Base-by-base conservation (phyloP, 495 filamentous ascomycete genomes). In the Acidiella bohemica region DNA sequence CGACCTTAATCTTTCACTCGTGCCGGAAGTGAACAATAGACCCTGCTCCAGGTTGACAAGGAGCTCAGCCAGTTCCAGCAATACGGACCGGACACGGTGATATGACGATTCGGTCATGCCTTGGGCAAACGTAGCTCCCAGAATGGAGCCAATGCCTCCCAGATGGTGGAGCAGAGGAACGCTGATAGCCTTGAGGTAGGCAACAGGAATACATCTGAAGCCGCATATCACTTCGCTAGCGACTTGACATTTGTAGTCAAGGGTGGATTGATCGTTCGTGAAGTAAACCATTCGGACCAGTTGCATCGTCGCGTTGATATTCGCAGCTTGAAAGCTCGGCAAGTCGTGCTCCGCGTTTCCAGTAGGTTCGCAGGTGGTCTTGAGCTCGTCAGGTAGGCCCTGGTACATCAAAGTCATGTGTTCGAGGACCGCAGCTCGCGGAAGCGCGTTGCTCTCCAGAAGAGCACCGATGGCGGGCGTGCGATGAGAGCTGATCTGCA, bases 261-360 rank as follows among this genome's bases (percentile, higher is more conserved):
- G 53, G 16, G 59, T 62, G 24, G 51, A 54, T 7, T 25, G n/a
- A 18, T 60, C 58, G 25, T 63, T 63, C 3, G 62, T 59, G 39
- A 70, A 59, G 7, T 67, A 50, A 6, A 65, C 54, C 56, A 71
- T 68, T 5, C 65, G 64, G 5, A 71, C 59, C 8, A 72, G 60
- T 39, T 67, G 64, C 12, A 71, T 46, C 5, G 65, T 70, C 4
- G 67, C 67, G 17, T 61, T 55, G 29, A 72, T 72, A 37, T 72
- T 70, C 25, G 68, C 67, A 18, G 65, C 63, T 48, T 71, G 67
- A 35, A 70, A 69, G 1, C 65, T 60, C 33, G 63, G 65, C 1
- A 62, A 52, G 44, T 70, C 61, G 14, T 56, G 53, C 0, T 29
- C 36, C 25, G 44, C 53, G 48, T 60, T 60, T 18, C 50, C 54